A percentile compares a stretch with the other conserved stretches of the same genome.
phyloP scores from a whole-genome alignment of 768 basidiomycete species.

The Rubroboletus pulcherrimus region DNA sequence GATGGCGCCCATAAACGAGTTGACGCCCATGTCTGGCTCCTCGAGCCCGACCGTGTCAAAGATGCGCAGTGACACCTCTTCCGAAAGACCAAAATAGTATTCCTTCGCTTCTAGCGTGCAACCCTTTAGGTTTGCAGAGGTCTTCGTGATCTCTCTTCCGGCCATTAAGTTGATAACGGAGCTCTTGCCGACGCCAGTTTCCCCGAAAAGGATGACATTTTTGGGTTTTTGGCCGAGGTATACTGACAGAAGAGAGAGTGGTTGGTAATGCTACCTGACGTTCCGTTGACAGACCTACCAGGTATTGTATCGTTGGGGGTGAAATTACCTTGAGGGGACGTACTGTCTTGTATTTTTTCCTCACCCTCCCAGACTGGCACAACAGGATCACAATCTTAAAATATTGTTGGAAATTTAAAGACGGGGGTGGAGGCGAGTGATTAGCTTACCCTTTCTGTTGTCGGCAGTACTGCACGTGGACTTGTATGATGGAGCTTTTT shows the following conservation, averaged over 20 bases:
- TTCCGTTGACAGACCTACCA: background rate
- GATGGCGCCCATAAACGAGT: constrained; percentile 5
- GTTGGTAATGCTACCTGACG: background rate
- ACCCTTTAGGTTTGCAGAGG: background rate
- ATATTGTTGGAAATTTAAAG: too few species aligned
- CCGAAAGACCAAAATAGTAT: background rate
- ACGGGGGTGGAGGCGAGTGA: background rate
- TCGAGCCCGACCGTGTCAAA: constrained; percentile 12
- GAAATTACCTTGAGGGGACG: background rate
- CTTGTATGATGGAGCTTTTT: background rate
- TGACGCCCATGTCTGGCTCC: constrained; percentile 3
- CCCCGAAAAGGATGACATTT: constrained; percentile 9
- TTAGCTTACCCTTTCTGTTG: background rate
- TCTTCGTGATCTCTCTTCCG: background rate
- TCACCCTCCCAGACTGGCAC: background rate
- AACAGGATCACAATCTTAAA: background rate
- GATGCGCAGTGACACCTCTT: background rate
- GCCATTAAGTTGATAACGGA: constrained; percentile 11
- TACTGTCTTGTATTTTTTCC: background rate
- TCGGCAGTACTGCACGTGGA: background rate
- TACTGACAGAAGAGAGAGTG: background rate
- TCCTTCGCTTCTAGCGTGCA: background rate
- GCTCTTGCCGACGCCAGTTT: constrained; percentile 9
- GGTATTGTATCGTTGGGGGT: background rate
- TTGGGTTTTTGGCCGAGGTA: background rate